Evolutionary conservation across 768 basidiomycete genomes (phyloP).

Genomic region (Tylopilus vinaceipallidus): DNA sequence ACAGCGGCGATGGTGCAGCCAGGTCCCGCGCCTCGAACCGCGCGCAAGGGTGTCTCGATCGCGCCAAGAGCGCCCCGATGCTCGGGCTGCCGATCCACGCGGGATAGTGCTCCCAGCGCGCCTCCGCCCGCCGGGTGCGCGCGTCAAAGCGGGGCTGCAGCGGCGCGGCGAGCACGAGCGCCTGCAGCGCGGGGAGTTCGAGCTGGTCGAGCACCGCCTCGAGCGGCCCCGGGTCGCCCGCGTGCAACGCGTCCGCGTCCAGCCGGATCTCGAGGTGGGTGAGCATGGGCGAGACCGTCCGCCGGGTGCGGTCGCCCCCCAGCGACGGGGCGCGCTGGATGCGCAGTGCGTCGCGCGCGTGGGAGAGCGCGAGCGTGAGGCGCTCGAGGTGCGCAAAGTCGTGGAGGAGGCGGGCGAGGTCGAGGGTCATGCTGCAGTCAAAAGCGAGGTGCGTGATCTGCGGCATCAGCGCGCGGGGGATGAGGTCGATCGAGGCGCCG

Average conservation of each 20-base stretch:
- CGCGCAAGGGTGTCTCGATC: slow-evolving; percentile 5
- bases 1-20: too few species aligned
- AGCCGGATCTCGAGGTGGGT: slow-evolving; percentile 16
- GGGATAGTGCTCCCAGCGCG: slow-evolving; percentile 1
- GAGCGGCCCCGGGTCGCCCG: slow-evolving; percentile 19
- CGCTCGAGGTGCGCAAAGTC: slow-evolving; percentile 18
- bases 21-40: slow-evolving; percentile 9
- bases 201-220: slow-evolving; percentile 20
- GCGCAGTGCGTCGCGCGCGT: slow-evolving; percentile 10
- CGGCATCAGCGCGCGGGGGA: slow-evolving; percentile 16
- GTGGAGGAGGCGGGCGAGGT: slow-evolving; percentile 17
- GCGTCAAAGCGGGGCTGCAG: background rate
- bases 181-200: slow-evolving; percentile 19
- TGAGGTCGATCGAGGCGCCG: slow-evolving; percentile 7
- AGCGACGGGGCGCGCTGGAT: slow-evolving; percentile 5
- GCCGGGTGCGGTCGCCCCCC: too few species aligned
- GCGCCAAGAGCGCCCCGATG: slow-evolving; percentile 13
- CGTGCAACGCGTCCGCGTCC: slow-evolving; percentile 20
- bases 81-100: slow-evolving; percentile 17
- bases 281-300: slow-evolving; percentile 7
- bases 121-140: background rate
- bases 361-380: slow-evolving; percentile 14
- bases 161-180: slow-evolving; percentile 11
- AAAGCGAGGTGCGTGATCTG: slow-evolving; percentile 26
- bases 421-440: slow-evolving; percentile 18